phyloP scores from a whole-genome alignment of 805 yeast genomes.

The Ogataea trehaloabstinens region DNA sequence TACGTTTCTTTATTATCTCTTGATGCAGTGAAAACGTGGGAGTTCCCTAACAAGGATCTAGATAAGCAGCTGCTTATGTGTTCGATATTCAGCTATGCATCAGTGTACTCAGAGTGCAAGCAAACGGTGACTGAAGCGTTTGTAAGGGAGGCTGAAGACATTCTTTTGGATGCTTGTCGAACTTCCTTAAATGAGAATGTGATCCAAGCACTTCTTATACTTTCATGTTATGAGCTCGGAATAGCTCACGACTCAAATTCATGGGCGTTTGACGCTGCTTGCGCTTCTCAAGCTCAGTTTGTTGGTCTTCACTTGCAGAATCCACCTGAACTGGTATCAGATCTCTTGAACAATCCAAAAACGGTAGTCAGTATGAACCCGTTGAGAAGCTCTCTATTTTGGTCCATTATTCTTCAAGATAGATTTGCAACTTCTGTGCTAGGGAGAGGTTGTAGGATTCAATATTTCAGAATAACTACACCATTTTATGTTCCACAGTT shows the following conservation, averaged over 20 bases:
- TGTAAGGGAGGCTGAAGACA: constrained; percentile 21
- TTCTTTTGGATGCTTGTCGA: constrained; percentile 24
- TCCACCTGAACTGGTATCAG: neutral
- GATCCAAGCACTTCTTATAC: constrained; percentile 27
- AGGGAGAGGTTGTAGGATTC: constrained; percentile 35
- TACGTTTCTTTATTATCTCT: constrained; percentile 22
- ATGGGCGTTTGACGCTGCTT: constrained; percentile 34
- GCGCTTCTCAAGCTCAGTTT: constrained; percentile 30
- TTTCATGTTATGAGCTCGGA: constrained; percentile 34
- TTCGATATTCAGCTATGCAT: constrained; percentile 30
- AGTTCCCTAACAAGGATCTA: constrained; percentile 25
- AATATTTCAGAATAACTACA: constrained; percentile 30
- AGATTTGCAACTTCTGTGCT: constrained; percentile 33
- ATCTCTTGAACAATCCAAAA: neutral
- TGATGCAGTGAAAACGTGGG: constrained; percentile 26
- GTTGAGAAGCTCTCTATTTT: constrained; percentile 22
- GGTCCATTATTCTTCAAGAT: constrained; percentile 35
- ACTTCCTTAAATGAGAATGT: constrained; percentile 22
- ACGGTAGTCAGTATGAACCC: constrained; percentile 17
- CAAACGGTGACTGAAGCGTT: constrained; percentile 14
- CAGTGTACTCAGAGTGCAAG: constrained; percentile 19
- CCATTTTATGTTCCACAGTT: constrained; percentile 26
- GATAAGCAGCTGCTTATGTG: constrained; percentile 29
- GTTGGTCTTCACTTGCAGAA: constrained; percentile 10
- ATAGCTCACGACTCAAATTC: constrained; percentile 31